Evolutionary conservation across 345 rosid genomes (phyloP).

Genomic region (Moricandia moricandioides): DNA sequence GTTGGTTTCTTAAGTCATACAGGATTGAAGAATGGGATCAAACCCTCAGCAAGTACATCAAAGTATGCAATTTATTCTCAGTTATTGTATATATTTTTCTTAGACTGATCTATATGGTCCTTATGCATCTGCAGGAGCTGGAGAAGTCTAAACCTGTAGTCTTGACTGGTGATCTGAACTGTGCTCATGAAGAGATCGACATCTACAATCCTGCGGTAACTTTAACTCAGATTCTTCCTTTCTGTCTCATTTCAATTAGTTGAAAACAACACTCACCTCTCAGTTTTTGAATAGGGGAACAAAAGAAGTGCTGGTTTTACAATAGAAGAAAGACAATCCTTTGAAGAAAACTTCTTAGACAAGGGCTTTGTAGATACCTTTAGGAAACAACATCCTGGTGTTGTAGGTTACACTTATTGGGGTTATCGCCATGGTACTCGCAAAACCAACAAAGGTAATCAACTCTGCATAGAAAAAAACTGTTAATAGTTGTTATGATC

Average conservation of each 20-base stretch:
- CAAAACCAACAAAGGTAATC: conserved; percentile 72
- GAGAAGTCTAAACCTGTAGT: conserved; percentile 95
- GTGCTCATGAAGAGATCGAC: conserved; percentile 96
- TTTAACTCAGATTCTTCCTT: conserved; percentile 15
- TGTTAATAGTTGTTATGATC: conserved; percentile 4
- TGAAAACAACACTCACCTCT: conserved; percentile 8
- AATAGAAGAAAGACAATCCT: conserved; percentile 78
- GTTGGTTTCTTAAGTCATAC: conserved; percentile 51
- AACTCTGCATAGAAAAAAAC: background rate
- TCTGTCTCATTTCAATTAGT: background rate
- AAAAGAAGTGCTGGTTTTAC: conserved; percentile 94
- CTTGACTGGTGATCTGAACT: conserved; percentile 89
- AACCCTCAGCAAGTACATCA: conserved; percentile 71
- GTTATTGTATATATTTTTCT: background rate
- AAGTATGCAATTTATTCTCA: conserved; percentile 48
- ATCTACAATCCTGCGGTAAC: conserved; percentile 78
- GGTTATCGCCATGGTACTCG: conserved; percentile 82
- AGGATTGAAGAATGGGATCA: conserved; percentile 79
- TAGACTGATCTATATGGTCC: background rate
- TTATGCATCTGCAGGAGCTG: conserved; percentile 55
- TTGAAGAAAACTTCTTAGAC: conserved; percentile 67
- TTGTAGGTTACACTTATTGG: conserved; percentile 92
- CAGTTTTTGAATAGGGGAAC: conserved; percentile 57
- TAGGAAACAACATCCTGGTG: conserved; percentile 79
- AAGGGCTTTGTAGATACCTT: conserved; percentile 89